A percentile compares a stretch with the other conserved stretches of the same genome.
Conservation (phyloP, 257 asterid genomes). For the Solanum bulbocastanum region DNA sequence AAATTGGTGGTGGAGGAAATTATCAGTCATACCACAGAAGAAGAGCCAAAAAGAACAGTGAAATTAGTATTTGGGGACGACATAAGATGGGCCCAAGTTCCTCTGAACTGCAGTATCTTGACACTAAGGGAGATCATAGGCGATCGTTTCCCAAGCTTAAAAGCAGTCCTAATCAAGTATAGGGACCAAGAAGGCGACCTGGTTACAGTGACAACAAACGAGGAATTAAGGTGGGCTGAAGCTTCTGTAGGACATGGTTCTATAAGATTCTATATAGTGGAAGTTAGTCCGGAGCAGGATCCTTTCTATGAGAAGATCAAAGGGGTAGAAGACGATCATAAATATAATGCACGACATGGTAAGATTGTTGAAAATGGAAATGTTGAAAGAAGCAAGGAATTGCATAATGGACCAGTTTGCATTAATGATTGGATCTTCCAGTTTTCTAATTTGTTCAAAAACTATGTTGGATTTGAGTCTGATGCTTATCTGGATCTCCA, state of each 20-base stretch:
- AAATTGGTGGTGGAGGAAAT: constrained; percentile 58
- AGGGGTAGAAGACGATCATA: constrained; percentile 5
- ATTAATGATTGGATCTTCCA: constrained; percentile 71
- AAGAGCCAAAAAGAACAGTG: constrained; percentile 36
- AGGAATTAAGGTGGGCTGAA: constrained; percentile 86
- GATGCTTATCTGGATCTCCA: constrained; percentile 70
- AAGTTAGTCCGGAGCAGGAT: constrained; percentile 61
- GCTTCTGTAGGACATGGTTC: constrained; percentile 49
- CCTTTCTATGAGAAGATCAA: constrained; percentile 34
- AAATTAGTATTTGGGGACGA: constrained; percentile 77
- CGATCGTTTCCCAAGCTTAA: constrained; percentile 45
- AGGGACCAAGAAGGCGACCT: constrained; percentile 86
- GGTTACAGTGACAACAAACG: constrained; percentile 64
- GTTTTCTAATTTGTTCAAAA: constrained; percentile 66
- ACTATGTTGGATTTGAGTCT: constrained; percentile 59
- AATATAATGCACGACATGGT: constrained; percentile 6
- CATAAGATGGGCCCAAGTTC: constrained; percentile 78
- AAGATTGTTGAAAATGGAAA: constrained; percentile 25
- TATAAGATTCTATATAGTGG: constrained; percentile 54
- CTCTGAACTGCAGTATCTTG: constrained; percentile 43
- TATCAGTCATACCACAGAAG: constrained; percentile 25
- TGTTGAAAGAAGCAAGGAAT: constrained; percentile 15
- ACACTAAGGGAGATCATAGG: constrained; percentile 46
- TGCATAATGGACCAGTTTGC: constrained; percentile 29
- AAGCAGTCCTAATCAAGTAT: constrained; percentile 61